A percentile compares a stretch with the other conserved stretches of the same genome.
Evolutionary conservation across 441 rosid genomes (phyloP).

Genomic region (Brassica hybrid): DNA sequence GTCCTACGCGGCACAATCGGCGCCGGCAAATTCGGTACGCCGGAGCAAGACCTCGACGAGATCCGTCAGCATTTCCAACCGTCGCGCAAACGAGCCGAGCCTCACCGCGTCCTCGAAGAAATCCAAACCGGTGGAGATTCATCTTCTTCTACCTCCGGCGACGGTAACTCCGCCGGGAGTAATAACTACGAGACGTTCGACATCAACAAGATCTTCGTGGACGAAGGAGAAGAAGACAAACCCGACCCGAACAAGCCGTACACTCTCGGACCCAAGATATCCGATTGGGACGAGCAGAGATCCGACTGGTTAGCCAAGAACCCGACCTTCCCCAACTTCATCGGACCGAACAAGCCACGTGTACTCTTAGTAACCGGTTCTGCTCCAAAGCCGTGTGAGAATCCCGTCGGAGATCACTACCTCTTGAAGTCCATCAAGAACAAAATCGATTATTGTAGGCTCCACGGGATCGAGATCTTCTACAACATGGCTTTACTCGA

Average conservation of each 20-base stretch:
- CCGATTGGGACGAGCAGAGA: constrained; percentile 83
- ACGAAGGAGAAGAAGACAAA: constrained; percentile 57
- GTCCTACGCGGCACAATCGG: constrained; percentile 89
- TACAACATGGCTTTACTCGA: constrained; percentile 66
- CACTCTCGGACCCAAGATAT: constrained; percentile 76
- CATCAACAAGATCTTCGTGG: constrained; percentile 49
- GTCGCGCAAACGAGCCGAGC: constrained; percentile 66
- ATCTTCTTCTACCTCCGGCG: too few species aligned
- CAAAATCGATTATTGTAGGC: constrained; percentile 50
- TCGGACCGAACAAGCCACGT: constrained; percentile 68
- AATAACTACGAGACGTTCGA: constrained; percentile 55
- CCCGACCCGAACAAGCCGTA: constrained; percentile 59
- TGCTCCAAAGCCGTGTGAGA: constrained; percentile 83
- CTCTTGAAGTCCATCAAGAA: constrained; percentile 79
- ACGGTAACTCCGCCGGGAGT: constrained; percentile 29
- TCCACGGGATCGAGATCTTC: constrained; percentile 59
- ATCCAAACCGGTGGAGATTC: constrained; percentile 44
- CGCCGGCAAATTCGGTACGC: constrained; percentile 88
- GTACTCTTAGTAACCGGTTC: constrained; percentile 70
- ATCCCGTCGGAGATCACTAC: constrained; percentile 84
- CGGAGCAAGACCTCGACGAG: constrained; percentile 69
- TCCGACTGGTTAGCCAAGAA: constrained; percentile 64
- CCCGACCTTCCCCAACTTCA: constrained; percentile 71
- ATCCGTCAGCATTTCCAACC: constrained; percentile 58
- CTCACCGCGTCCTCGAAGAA: constrained; percentile 81